Base-by-base conservation (phyloP, 352 stramenopile genomes). In the Albugo laibachii region DNA sequence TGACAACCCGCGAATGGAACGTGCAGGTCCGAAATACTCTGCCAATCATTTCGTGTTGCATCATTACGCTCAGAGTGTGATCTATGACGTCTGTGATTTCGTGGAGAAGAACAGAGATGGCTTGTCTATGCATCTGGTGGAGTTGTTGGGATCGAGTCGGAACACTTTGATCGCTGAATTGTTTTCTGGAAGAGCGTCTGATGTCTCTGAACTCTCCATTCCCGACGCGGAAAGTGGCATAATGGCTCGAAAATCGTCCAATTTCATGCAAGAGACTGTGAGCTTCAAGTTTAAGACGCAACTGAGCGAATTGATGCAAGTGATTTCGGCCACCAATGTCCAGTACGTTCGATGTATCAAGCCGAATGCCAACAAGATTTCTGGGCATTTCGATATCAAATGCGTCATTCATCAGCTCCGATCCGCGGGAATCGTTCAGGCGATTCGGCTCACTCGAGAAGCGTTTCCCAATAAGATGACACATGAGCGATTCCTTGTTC, bases 391-490 rank as follows among this genome's bases (percentile, higher is more conserved):
- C 54, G 89, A 99, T 41, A 80, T 88, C 38, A 59, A 75, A 48
- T 55, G 63, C 0, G 83, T 95, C 24, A 67, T 92, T 24, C 85
- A 80, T 46, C 83, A 95, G 49, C 62, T 95, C 41, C 75, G 83
- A 4, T 93, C 77, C 49, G 83, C 80, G 2, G 83, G 83, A 50
- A 80, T 95, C 18, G 76, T 95, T 31, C 80, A 95, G 60, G 83
- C 83, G 0, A 93, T 95, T 42, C 78, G 83, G 18, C 93, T 95
- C 48, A 91, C 77, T 40, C 71, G 83, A 16, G 72, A 79, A 0
- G 76, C 83, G 1, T 95, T 93, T 53, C 83, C 83, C 2, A 95
- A 95, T 70, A 96, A 97, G 45, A 80, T 98, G 56, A 66, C 66
- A 20, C 94, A 98, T 61, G 63, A 93, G 49, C 82, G 82, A 40